phyloP scores from a whole-genome alignment of 192 early-diverging fungal genomes.

The Podochytrium sp. region DNA sequence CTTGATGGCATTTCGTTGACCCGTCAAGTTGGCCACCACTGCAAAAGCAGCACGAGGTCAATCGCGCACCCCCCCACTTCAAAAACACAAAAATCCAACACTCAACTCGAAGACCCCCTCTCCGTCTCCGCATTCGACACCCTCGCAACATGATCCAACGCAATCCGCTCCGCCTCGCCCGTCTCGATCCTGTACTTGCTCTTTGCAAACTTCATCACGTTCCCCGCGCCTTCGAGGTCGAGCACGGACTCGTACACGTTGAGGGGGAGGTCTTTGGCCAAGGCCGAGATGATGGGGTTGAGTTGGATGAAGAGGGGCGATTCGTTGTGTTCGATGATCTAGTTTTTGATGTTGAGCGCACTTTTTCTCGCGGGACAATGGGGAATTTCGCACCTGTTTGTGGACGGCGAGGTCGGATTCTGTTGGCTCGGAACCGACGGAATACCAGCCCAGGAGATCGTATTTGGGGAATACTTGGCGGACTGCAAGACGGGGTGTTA shows the following conservation, averaged over 20 bases:
- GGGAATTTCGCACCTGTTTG: constrained; percentile 61
- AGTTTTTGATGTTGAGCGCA: background rate
- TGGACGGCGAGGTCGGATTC: constrained; percentile 69
- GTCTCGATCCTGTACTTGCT: constrained; percentile 79
- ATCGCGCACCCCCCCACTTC: too few species aligned
- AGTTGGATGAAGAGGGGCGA: constrained; percentile 76
- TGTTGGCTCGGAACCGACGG: constrained; percentile 66
- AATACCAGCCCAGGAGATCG: constrained; percentile 88
- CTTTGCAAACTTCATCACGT: constrained; percentile 67
- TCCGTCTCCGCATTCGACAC: constrained; percentile 58
- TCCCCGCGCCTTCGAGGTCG: constrained; percentile 55
- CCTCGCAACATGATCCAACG: constrained; percentile 84
- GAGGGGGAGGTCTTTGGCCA: constrained; percentile 72
- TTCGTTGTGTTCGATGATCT: constrained; percentile 79
- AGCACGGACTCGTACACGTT: constrained; percentile 78
- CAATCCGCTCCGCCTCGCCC: constrained; percentile 84
- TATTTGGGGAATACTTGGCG: constrained; percentile 81
- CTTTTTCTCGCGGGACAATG: background rate
- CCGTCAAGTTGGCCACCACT: constrained; percentile 73
- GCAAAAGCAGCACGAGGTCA: background rate
- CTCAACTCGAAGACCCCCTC: constrained; percentile 59
- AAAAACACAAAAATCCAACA: constrained; percentile 22
- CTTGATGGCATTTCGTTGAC: constrained; percentile 79
- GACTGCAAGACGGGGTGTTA: constrained; percentile 48
- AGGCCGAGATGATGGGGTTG: constrained; percentile 43